These are phyloP conservation scores for Pythium scleroteichum DNA, from an alignment of 352 stramenopile species.

Conservation along the genomic window DNA sequence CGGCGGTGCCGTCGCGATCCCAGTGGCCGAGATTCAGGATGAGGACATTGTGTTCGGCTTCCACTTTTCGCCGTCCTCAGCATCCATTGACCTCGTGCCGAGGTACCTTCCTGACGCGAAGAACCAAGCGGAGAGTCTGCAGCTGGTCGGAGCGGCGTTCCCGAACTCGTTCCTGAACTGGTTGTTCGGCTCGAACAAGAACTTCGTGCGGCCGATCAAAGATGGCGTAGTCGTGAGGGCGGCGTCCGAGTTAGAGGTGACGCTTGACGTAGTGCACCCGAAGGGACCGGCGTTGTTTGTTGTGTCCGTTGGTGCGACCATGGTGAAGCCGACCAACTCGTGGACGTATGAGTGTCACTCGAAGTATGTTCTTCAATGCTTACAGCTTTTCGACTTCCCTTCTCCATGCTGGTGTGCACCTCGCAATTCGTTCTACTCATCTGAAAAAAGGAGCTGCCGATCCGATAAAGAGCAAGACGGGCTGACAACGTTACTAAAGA, in stretches of 20 bases:
- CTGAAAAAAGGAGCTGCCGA: no score
- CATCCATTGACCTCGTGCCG: neutral
- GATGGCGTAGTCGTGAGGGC: constrained; percentile 7
- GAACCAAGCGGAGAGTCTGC: neutral
- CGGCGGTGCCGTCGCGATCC: neutral
- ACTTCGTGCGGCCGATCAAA: neutral
- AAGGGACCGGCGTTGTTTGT: constrained; percentile 10
- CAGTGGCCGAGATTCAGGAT: constrained; percentile 5
- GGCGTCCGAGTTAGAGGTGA: constrained; percentile 1
- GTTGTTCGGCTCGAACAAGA: neutral
- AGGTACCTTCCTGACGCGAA: neutral
- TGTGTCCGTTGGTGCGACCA: neutral
- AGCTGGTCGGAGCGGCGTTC: constrained; percentile 4
- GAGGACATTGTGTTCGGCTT: constrained; percentile 17
- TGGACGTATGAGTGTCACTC: constrained; percentile 6
- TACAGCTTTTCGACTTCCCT: no score
- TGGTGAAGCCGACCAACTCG: neutral
- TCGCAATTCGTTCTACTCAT: no score
- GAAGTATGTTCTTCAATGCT: no score
- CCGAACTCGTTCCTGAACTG: constrained; percentile 13
- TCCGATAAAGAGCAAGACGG: no score
- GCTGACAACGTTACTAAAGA: no score
- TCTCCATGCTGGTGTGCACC: no score
- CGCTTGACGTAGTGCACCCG: constrained; percentile 7
- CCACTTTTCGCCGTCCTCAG: constrained; percentile 2